Evolutionary conservation across 495 filamentous ascomycete genomes (phyloP).

Genomic region (Cenococcum geophilum): DNA sequence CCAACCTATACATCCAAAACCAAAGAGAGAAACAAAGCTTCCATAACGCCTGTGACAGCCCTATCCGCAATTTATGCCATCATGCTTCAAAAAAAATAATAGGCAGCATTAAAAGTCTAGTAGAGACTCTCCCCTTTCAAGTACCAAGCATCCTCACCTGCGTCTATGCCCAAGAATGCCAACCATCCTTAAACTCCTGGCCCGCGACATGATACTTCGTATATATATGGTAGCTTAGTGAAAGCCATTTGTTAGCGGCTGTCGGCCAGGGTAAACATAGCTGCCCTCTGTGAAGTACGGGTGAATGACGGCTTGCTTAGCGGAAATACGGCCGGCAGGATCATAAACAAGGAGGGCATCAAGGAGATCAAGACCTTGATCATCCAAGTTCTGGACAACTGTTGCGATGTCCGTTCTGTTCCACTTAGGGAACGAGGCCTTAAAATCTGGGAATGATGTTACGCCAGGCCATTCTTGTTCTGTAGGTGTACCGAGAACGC

Average conservation of each 20-base stretch:
- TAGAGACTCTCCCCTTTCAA: background rate
- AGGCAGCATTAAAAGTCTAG: background rate
- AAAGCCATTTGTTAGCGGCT: constrained; percentile 12
- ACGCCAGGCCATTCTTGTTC: constrained; percentile 92
- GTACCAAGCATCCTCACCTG: background rate
- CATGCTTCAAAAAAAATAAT: background rate
- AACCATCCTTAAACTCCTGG: background rate
- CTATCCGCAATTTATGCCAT: background rate
- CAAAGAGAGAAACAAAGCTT: background rate
- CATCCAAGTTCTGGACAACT: constrained; percentile 61
- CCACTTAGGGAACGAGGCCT: constrained; percentile 96
- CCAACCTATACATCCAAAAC: background rate
- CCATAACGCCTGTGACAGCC: background rate
- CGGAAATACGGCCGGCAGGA: constrained; percentile 85
- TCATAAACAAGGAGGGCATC: constrained; percentile 86
- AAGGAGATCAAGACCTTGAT: constrained; percentile 77
- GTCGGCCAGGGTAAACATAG: background rate
- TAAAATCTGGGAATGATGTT: constrained; percentile 96
- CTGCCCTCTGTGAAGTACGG: constrained; percentile 72
- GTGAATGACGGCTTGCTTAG: constrained; percentile 89
- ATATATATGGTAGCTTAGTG: constrained; percentile 10
- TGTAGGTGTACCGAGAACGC: constrained; percentile 83
- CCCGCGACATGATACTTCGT: constrained; percentile 1
- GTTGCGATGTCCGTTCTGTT: constrained; percentile 56
- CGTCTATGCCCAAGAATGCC: constrained; percentile 3